Evolutionary conservation across 345 rosid species (phyloP), one percentile per base, ranked within the genome.

Genomic region (Dimocarpus longan): DNA sequence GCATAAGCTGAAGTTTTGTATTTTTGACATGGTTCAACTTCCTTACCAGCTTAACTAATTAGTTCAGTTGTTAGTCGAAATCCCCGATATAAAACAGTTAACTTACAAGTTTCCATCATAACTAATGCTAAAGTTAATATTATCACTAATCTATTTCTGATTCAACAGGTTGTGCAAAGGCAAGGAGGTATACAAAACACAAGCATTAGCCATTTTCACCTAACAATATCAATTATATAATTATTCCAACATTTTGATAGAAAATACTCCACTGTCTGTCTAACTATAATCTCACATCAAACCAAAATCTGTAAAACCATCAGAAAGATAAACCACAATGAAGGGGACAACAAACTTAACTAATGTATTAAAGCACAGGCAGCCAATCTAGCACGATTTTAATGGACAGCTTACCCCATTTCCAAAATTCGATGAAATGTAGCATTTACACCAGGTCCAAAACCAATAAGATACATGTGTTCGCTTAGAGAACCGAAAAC

Each of bases 361-460:
- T 66, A 50, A 75, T 64, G 26, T 48, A 54, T 54, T 24, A 65
- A 54, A 70, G 76, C 64, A 73, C 44, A 71, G 24, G 12, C 76
- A 62, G 60, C 3, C 57, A 37, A 59, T 63, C 10, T 42, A 52
- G 13, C 56, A 56, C 62, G 59, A 13, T 76, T 71, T 73, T 71
- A 56, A 39, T 64, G 42, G 60, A 76, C 43, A 22, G 74, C 74
- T 79, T 86, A 95, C 98, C 93, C 74, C 16, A 78, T 75, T 74
- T 83, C 79, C 73, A 92, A 93, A 82, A 95, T 74, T 66, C 95
- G 88, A 77, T 90, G 85, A 84, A 95, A 95, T 16, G 94, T 90
- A 65, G 95, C 97, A 79, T 83, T 85, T 24, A 71, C 86, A 74
- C 93, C 92, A 65, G 91, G 86, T 48, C 93, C 92, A 73, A 95